Evolutionary conservation across 345 rosid genomes (phyloP), one percentile per base, ranked within the genome.

Genomic region (Carallia pectinifolia): DNA sequence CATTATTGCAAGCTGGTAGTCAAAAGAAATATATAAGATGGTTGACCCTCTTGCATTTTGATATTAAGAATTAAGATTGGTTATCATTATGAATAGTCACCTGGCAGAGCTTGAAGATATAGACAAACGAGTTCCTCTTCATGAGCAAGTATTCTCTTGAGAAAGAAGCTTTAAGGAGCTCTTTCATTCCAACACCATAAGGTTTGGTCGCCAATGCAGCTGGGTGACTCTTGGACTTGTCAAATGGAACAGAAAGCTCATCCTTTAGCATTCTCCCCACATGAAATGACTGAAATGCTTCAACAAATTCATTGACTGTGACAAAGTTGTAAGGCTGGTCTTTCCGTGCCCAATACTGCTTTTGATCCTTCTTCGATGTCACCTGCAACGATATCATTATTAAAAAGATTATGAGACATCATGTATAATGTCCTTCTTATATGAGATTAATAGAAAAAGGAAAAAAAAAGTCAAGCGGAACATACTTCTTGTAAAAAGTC

Each of bases 401-500:
- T 38, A 30, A 13, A 53, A 71, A 23, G 4, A 23, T n/a, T 50
- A 47, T 27, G 19, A n/a, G 9, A 55, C 33, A 27, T 30, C 37
- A 53, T 2, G 6, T 52, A 30, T 18, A 8, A 2, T 63, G 8
- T 56, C 9, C 16, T 39, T 53, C 69, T 53, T 18, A n/a, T 23
- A 0, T 13, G 34, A 54, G 15, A 4, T 8, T 7, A 18, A 18
- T 18, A 31, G 34, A 16, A 65, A 10, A 0, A 31, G 34, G 18
- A 53, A 18, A 33, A 16, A 17, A 18, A 0, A 7, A 30, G 39
- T 23, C 7, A 16, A 52, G 38, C 36, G 6, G 30, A 4, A 56
- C 36, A 37, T 72, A 88, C 97, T 82, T 90, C 96, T 61, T 90
- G 96, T 70, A 90, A 76, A 83, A 87, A 90, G 70, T 88, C 97